Evolutionary conservation across 2,329 filamentous ascomycete genomes (phyloP), one percentile per base, ranked within the genome.

Genomic region (Talaromyces pinophilus): DNA sequence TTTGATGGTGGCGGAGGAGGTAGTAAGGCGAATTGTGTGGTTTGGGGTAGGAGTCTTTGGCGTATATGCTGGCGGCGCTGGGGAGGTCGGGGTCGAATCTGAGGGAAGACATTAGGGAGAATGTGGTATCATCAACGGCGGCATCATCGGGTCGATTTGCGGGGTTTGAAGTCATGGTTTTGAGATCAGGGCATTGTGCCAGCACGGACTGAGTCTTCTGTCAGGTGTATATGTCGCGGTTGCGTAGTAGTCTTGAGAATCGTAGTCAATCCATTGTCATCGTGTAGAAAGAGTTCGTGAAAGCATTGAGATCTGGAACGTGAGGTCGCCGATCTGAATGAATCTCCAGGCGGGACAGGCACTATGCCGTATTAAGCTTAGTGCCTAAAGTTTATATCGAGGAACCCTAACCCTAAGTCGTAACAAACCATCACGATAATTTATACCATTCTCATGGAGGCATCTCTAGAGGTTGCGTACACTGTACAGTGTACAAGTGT

Each of bases 1-100:
- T 90, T 55, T 88, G 86, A 76, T 97, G 93, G 71, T 89, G 89
- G 66, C 88, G 83, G 17, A 95, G 85, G 84, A 96, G 92, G 77
- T 96, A 96, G 71, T 92, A 88, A 0, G 89, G 86, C 8, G 87
- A 91, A 6, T 75, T 76, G 40, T 73, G 71, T 64, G 78, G 77
- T 67, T 71, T 66, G 10, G 81, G 78, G 42, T 83, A 77, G 66
- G 68, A 70, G 28, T 74, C 72, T 72, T 71, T 67, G 54, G 70
- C 71, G 15, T 69, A 73, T 64, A 72, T 74, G 25, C 69, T 68
- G 44, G 71, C 62, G 7, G 71, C 70, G 7, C 78, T 69, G 7
- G 80, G 73, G 44, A 94, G 84, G 1, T 75, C 74, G 17, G 85
- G 83, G 70, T 94, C 91, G 75, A 89, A 92, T 63, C 91, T 88